Conservation (phyloP, 2,329 filamentous ascomycete species). For the Purpureocillium lavendulum region DNA sequence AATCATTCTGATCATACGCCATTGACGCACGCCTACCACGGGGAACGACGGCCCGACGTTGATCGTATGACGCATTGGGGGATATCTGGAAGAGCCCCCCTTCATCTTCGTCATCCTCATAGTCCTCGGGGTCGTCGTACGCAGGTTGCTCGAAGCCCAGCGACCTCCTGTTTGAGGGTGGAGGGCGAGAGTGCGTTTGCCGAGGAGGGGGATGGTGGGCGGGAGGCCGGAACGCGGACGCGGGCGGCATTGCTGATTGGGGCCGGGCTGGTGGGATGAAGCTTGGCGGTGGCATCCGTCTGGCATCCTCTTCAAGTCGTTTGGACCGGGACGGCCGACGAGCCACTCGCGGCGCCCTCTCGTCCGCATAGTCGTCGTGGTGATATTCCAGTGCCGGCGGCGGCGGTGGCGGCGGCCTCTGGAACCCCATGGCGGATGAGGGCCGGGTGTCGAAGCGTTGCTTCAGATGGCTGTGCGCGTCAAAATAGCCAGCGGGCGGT, state of each 20-base stretch:
- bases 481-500: slow-evolving; percentile 21
- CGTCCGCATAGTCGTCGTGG: slow-evolving; percentile 32
- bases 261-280: slow-evolving; percentile 22
- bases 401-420: slow-evolving; percentile 5
- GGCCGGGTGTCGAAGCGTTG: slow-evolving; percentile 26
- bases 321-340: slow-evolving; percentile 34
- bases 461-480: slow-evolving; percentile 20
- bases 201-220: slow-evolving; percentile 15
- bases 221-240: slow-evolving; percentile 20
- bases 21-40: slow-evolving; percentile 25
- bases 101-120: slow-evolving; percentile 30
- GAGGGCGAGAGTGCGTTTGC: slow-evolving; percentile 21
- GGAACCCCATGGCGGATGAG: slow-evolving; percentile 32
- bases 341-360: slow-evolving; percentile 23
- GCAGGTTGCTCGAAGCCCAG: slow-evolving; percentile 17
- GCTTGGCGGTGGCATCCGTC: slow-evolving; percentile 40
- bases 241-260: slow-evolving; percentile 21
- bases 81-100: slow-evolving; percentile 28
- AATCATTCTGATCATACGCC: slow-evolving; percentile 28
- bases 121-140: slow-evolving; percentile 18
- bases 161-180: slow-evolving; percentile 17
- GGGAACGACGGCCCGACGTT: slow-evolving; percentile 19
- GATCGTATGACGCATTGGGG: slow-evolving; percentile 23
- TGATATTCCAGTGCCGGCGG: slow-evolving; percentile 19
- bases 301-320: slow-evolving; percentile 35